phyloP scores from a whole-genome alignment of 768 basidiomycete genomes.

The Leucosporidium scottii region DNA sequence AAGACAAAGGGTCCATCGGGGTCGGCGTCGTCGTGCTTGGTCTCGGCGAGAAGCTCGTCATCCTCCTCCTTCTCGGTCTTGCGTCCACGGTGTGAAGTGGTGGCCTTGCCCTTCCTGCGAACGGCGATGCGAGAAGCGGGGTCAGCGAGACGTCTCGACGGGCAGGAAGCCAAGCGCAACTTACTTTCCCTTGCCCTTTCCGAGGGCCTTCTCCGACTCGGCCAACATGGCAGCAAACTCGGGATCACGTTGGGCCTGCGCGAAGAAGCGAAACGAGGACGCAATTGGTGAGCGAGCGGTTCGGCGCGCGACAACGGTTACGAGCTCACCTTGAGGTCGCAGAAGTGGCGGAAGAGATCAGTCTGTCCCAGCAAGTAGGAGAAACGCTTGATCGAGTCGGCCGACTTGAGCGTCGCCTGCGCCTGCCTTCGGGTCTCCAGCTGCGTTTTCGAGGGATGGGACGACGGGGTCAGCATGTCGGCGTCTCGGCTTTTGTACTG shows the following conservation, averaged over 20 bases:
- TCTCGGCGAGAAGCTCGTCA: conserved; percentile 80
- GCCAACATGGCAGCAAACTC: conserved; percentile 85
- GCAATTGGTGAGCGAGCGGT: conserved; percentile 5
- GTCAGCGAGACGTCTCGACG: not conserved
- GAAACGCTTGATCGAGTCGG: conserved; percentile 92
- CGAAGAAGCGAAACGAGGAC: not conserved
- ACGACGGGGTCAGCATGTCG: not conserved
- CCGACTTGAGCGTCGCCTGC: conserved; percentile 51
- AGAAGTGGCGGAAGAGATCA: conserved; percentile 95
- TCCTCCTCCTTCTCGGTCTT: conserved; percentile 99
- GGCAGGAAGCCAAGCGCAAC: conserved; percentile 47
- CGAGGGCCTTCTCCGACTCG: conserved; percentile 53
- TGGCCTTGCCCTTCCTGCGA: conserved; percentile 16
- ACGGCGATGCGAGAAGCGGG: not conserved
- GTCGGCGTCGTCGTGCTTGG: conserved; percentile 52
- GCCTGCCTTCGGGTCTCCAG: conserved; percentile 14
- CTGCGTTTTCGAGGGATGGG: not conserved
- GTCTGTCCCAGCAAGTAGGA: conserved; percentile 97
- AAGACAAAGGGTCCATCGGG: conserved; percentile 90
- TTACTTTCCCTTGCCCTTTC: conserved; percentile 58
- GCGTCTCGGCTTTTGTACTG: not conserved
- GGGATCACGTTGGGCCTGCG: conserved; percentile 77
- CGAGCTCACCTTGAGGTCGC: conserved; percentile 75
- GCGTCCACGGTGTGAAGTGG: conserved; percentile 70
- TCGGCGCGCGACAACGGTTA: not conserved